A percentile compares a stretch with the other conserved stretches of the same genome.
phyloP scores from a whole-genome alignment of 2,329 filamentous ascomycete species.

The Zasmidium citrigriseum region DNA sequence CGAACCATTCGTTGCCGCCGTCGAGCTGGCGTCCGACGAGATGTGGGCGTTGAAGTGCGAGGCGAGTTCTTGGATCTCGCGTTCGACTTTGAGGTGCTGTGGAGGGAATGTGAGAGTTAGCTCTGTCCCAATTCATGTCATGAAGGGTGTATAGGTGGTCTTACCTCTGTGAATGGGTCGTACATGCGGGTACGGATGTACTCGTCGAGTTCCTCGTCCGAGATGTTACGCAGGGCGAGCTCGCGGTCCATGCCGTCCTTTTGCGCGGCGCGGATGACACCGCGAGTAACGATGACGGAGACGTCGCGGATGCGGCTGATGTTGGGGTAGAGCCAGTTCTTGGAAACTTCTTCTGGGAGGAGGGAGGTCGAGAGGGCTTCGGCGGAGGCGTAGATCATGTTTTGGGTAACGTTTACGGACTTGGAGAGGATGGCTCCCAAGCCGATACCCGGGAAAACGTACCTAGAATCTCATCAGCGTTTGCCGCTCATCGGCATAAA shows the following conservation, averaged over 20 bases:
- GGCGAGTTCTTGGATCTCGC: conserved; percentile 27
- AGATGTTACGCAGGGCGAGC: conserved; percentile 63
- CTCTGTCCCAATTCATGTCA: no score
- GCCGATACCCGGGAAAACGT: conserved; percentile 95
- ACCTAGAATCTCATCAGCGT: conserved; percentile 40
- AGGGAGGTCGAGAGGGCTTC: conserved; percentile 77
- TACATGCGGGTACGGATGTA: conserved; percentile 60
- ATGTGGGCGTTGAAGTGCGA: conserved; percentile 11
- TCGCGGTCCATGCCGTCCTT: conserved; percentile 65
- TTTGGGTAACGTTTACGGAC: conserved; percentile 80
- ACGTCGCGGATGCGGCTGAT: conserved; percentile 91
- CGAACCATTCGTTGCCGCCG: conserved; percentile 2
- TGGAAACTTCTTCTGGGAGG: conserved; percentile 76
- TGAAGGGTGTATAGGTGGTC: conserved; percentile 11
- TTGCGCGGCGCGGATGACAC: conserved; percentile 91
- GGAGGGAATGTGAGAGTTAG: not conserved
- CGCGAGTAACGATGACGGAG: conserved; percentile 79
- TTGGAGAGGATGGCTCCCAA: conserved; percentile 91
- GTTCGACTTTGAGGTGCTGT: conserved; percentile 39
- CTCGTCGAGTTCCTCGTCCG: conserved; percentile 69
- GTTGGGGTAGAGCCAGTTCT: conserved; percentile 82
- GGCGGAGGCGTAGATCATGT: conserved; percentile 96
- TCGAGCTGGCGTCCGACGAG: not conserved
- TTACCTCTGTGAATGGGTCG: conserved; percentile 48
- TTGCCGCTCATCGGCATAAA: not conserved